These are phyloP conservation scores for Vaccinium macrocarpon DNA, from an alignment of 148 eudicot species.

Conservation along the genomic window DNA sequence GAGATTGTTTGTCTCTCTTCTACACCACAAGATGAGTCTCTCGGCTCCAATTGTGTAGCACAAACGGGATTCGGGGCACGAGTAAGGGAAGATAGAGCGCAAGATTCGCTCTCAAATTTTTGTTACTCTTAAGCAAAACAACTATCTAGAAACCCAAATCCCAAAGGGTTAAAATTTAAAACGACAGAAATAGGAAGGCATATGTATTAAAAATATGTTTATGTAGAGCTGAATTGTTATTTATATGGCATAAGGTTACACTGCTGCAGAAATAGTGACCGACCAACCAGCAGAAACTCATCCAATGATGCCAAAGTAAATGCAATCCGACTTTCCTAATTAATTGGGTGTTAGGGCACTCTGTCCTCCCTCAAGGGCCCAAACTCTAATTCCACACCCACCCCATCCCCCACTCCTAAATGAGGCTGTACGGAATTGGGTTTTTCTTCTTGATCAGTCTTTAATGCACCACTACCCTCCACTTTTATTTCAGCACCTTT, in stretches of 20 bases:
- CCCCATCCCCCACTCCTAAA: slow-evolving; percentile 16
- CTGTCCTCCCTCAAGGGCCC: slow-evolving; percentile 4
- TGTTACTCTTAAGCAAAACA: neutral
- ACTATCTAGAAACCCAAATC: neutral
- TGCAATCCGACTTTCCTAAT: slow-evolving; percentile 6
- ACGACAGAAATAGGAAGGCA: neutral
- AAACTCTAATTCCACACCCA: slow-evolving; percentile 20
- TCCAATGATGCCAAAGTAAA: slow-evolving; percentile 12
- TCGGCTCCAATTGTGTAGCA: neutral
- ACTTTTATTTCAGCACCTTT: slow-evolving; percentile 13
- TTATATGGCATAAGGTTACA: neutral
- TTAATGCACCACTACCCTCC: slow-evolving; percentile 23
- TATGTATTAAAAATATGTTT: neutral
- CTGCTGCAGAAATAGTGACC: slow-evolving; percentile 1
- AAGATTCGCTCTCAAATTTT: neutral
- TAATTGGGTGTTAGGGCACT: slow-evolving; percentile 13
- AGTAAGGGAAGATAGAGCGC: neutral
- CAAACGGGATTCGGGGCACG: neutral
- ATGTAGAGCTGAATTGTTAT: neutral
- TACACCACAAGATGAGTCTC: neutral
- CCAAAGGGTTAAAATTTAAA: neutral
- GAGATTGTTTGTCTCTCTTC: neutral
- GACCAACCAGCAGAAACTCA: slow-evolving; percentile 4
- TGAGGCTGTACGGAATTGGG: slow-evolving; percentile 22
- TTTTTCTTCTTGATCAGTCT: slow-evolving; percentile 24